Conservation (phyloP, 768 basidiomycete genomes). For the Trametopsis cervina region DNA sequence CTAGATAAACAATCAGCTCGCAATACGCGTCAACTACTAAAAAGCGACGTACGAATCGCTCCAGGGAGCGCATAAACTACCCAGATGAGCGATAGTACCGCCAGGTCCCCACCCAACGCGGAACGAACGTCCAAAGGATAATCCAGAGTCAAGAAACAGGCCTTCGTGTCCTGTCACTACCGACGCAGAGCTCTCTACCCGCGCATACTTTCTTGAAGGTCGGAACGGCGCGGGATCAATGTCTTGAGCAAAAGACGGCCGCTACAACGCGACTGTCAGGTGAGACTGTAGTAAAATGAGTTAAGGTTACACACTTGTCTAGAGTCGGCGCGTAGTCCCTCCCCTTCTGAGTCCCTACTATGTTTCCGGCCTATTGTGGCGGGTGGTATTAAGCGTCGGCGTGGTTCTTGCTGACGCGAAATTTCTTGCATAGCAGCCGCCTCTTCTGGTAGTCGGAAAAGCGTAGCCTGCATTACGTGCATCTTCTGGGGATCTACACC, state of each 20-base stretch:
- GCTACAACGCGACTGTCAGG: constrained; percentile 33
- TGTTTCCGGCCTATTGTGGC: constrained; percentile 56
- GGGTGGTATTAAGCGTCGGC: constrained; percentile 28
- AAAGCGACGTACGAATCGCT: constrained; percentile 41
- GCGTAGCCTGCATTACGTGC: constrained; percentile 88
- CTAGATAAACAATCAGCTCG: constrained; percentile 26
- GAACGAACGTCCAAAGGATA: constrained; percentile 82
- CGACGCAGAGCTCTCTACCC: constrained; percentile 64
- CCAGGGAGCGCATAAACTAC: constrained; percentile 58
- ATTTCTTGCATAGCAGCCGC: constrained; percentile 55
- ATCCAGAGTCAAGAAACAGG: constrained; percentile 69
- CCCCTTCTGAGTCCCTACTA: constrained; percentile 72
- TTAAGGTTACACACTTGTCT: constrained; percentile 47
- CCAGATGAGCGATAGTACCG: constrained; percentile 69
- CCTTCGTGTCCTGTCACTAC: constrained; percentile 58
- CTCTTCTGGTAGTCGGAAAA: constrained; percentile 76
- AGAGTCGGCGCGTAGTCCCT: constrained; percentile 49
- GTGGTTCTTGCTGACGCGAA: constrained; percentile 28
- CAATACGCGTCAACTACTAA: constrained; percentile 3
- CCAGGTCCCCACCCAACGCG: constrained; percentile 87
- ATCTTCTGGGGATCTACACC: constrained; percentile 84
- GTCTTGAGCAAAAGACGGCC: constrained; percentile 73
- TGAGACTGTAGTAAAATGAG: background rate
- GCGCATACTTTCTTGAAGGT: constrained; percentile 75
- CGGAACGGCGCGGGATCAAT: constrained; percentile 60